These are phyloP conservation scores for Paramecium primaurelia DNA, from an alignment of 73 alveolate species.

Conservation along the genomic window DNA sequence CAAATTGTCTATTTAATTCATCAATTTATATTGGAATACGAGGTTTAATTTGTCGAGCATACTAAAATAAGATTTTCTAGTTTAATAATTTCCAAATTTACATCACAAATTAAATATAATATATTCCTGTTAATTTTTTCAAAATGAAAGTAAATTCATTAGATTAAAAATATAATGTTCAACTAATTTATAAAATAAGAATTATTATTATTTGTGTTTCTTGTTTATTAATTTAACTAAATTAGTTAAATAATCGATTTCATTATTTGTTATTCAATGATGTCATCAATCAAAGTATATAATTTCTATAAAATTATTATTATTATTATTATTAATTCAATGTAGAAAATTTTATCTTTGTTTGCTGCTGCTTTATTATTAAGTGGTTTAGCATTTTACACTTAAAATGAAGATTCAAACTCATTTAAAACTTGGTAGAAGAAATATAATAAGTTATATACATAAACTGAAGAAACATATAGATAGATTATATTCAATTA, in stretches of 20 bases:
- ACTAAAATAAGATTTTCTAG: neutral
- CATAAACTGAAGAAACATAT: neutral
- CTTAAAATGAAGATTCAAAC: neutral
- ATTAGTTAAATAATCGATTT: neutral
- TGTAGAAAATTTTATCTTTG: neutral
- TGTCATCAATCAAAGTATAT: neutral
- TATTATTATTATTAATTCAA: neutral
- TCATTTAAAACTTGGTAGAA: neutral
- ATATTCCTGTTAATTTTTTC: neutral
- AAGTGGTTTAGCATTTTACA: neutral
- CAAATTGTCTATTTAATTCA: neutral
- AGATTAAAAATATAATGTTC: neutral
- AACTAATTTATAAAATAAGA: too few species aligned
- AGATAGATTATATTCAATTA: constrained; percentile 23
- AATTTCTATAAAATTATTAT: neutral
- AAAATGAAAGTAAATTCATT: neutral
- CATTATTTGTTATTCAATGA: neutral
- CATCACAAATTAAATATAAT: neutral
- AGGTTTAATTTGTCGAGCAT: neutral
- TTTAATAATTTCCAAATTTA: neutral
- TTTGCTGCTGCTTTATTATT: neutral
- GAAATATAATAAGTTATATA: neutral
- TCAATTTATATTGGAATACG: neutral
- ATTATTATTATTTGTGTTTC: neutral
- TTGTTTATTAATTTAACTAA: too few species aligned